Conservation (phyloP, 2,329 filamentous ascomycete genomes). For the Trichoderma hamatum region DNA sequence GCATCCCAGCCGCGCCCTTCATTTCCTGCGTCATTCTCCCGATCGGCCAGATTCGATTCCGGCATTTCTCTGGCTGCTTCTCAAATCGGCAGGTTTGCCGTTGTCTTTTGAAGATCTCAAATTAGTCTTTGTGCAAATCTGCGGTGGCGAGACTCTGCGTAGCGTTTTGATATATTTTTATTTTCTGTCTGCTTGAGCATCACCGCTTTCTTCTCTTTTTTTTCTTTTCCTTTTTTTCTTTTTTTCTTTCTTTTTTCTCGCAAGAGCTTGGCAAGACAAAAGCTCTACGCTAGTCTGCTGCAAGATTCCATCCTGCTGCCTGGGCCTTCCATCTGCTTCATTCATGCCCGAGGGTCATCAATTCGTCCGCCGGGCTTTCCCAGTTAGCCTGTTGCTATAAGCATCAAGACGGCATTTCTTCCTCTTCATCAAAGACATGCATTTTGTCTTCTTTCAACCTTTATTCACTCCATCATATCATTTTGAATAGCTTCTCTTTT, state of each 20-base stretch:
- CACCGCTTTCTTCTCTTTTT: background rate
- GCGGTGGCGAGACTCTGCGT: background rate
- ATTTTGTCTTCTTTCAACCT: background rate
- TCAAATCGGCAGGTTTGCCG: background rate
- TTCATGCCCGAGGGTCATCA: background rate
- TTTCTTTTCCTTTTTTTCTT: background rate
- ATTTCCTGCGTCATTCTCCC: constrained; percentile 1
- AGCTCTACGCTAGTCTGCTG: background rate
- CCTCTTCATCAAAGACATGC: background rate
- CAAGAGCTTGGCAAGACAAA: background rate
- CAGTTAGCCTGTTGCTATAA: background rate
- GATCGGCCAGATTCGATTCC: background rate
- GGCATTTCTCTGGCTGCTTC: background rate
- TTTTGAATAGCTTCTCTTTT: background rate
- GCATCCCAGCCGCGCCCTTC: background rate
- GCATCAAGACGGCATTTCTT: background rate
- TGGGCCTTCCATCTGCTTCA: background rate
- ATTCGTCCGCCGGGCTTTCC: background rate
- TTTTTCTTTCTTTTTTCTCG: background rate
- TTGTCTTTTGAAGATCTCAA: background rate
- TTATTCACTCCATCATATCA: background rate
- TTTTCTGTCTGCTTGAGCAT: background rate
- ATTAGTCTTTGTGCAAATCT: background rate
- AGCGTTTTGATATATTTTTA: background rate
- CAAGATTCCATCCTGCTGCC: background rate